Conservation (phyloP, 139 green algal species). For the Volvox reticuliferus region DNA sequence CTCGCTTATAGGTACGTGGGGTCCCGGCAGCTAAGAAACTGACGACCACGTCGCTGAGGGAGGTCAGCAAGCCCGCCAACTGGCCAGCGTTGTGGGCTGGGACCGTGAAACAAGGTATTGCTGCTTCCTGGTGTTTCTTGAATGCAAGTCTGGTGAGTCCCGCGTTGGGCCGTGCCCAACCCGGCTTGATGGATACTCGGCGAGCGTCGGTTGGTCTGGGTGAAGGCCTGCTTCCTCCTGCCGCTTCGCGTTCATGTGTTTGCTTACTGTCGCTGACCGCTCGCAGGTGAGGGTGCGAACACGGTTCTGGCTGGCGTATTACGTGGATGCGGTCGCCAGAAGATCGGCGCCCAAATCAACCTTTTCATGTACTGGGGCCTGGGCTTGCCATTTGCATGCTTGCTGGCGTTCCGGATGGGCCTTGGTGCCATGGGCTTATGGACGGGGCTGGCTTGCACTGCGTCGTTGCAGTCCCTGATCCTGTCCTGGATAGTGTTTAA, state of each 20-base stretch:
- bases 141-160: too few relatives aligned
- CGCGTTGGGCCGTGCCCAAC: too few relatives aligned
- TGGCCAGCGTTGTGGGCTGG: too few relatives aligned
- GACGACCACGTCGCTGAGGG: too few relatives aligned
- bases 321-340: slow-evolving; percentile 72
- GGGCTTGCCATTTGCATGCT: slow-evolving; percentile 70
- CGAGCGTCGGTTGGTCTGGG: too few relatives aligned
- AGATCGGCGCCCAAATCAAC: slow-evolving; percentile 74
- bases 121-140: too few relatives aligned
- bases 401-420: slow-evolving; percentile 69
- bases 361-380: slow-evolving; percentile 74
- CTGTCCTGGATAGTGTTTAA: slow-evolving; percentile 52
- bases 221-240: too few relatives aligned
- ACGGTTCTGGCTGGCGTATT: slow-evolving; percentile 73
- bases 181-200: too few relatives aligned
- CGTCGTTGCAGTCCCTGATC: slow-evolving; percentile 60
- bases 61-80: too few relatives aligned
- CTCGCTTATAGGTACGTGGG: slow-evolving; percentile 61
- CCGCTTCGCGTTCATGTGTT: too few relatives aligned
- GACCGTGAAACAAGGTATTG: too few relatives aligned
- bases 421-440: slow-evolving; percentile 76
- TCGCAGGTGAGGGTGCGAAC: slow-evolving; percentile 71
- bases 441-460: slow-evolving; percentile 72
- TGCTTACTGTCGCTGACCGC: not conserved
- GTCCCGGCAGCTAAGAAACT: too few relatives aligned